phyloP scores from a whole-genome alignment of 768 basidiomycete genomes.

The Podaxis carcinomalis region DNA sequence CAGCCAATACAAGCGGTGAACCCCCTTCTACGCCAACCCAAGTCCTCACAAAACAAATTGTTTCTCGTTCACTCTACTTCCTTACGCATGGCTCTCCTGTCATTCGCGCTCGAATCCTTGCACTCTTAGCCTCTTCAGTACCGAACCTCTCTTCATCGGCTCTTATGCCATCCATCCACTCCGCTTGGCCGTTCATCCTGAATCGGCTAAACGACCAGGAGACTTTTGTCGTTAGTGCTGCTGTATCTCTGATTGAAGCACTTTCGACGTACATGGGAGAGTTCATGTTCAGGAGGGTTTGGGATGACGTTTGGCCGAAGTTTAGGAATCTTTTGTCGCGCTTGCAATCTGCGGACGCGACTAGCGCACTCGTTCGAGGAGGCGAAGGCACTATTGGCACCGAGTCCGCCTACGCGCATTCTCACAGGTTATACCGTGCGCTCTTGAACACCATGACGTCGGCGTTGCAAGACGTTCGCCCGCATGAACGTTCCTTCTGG shows the following conservation, averaged over 20 bases:
- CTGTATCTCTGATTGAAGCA: constrained; percentile 68
- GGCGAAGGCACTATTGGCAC: constrained; percentile 49
- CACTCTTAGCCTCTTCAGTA: constrained; percentile 68
- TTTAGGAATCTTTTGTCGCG: constrained; percentile 57
- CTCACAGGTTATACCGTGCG: constrained; percentile 76
- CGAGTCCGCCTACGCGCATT: constrained; percentile 73
- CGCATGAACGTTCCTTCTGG: constrained; percentile 74
- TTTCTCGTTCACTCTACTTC: constrained; percentile 84
- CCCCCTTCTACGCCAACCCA: constrained; percentile 66
- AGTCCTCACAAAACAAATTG: constrained; percentile 75
- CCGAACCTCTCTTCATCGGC: constrained; percentile 69
- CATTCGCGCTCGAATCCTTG: constrained; percentile 80
- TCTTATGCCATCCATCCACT: constrained; percentile 80
- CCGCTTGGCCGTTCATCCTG: constrained; percentile 92
- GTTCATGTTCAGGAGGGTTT: constrained; percentile 81
- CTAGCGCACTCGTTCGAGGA: constrained; percentile 62
- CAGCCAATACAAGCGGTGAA: constrained; percentile 39
- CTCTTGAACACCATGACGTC: constrained; percentile 71
- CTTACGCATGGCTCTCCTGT: constrained; percentile 85
- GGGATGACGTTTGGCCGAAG: constrained; percentile 93
- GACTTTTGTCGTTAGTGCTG: constrained; percentile 75
- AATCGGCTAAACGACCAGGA: constrained; percentile 75
- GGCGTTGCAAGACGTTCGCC: constrained; percentile 60
- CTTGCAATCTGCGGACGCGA: constrained; percentile 59
- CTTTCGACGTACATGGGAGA: constrained; percentile 69